A percentile compares a stretch with the other conserved stretches of the same genome.
These are phyloP conservation scores for Porphyrellus sp. DNA, from an alignment of 1,284 basidiomycete genomes.

Conservation along the genomic window DNA sequence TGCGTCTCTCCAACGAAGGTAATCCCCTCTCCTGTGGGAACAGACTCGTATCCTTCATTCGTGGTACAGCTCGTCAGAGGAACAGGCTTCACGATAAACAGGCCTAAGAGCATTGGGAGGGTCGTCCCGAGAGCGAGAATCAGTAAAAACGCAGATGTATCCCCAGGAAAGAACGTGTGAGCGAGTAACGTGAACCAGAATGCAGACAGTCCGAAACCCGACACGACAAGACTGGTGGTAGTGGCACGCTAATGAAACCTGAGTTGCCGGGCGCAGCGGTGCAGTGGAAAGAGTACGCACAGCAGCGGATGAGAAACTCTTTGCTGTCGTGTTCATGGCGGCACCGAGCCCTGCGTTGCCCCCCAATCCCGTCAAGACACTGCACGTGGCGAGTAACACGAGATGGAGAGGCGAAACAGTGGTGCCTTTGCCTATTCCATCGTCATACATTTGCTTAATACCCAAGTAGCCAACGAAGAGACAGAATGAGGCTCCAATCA, in stretches of 20 bases:
- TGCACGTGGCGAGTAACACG: conserved; percentile 44
- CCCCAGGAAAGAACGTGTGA: conserved; percentile 63
- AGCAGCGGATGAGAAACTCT: conserved; percentile 53
- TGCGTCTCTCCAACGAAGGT: conserved; percentile 30
- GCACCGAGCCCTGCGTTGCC: conserved; percentile 56
- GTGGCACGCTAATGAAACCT: conserved; percentile 56
- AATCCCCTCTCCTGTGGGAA: conserved; percentile 13
- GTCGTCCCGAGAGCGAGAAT: conserved; percentile 71
- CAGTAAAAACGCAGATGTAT: conserved; percentile 67
- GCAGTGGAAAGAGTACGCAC: conserved; percentile 35
- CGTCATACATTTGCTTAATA: conserved; percentile 60
- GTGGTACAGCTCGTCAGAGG: conserved; percentile 37
- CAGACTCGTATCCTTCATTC: conserved; percentile 10
- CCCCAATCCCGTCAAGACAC: conserved; percentile 59
- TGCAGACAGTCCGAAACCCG: conserved; percentile 82
- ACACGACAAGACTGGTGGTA: conserved; percentile 70
- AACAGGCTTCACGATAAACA: conserved; percentile 59
- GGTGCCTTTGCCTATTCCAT: conserved; percentile 36
- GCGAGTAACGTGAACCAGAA: conserved; percentile 75
- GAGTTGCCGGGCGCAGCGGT: neutral
- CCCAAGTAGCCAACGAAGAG: conserved; percentile 65
- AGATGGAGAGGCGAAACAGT: conserved; percentile 35
- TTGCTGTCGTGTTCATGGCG: conserved; percentile 63
- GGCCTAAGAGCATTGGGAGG: conserved; percentile 65
- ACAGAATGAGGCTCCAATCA: conserved; percentile 47